Base-by-base conservation (phyloP, 2,329 filamentous ascomycete species). In the Trichoderma aggressivum region DNA sequence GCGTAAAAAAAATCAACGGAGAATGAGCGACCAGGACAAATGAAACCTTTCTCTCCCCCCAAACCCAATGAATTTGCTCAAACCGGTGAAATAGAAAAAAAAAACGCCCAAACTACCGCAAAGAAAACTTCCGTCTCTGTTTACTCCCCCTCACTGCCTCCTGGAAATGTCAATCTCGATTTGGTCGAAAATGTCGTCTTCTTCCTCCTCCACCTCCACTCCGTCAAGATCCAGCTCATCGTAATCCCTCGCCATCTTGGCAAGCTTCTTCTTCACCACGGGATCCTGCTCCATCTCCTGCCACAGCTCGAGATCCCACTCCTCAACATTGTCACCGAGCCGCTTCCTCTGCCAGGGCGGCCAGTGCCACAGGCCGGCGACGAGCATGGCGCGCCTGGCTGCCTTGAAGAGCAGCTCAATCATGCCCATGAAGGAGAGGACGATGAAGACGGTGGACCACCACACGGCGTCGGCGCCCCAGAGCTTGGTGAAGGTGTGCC, bases 381-480 rank as follows among this genome's bases (percentile, higher is more conserved):
- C 76, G 24, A 86, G 79, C 55, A 89, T 72, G 43, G 81, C 81
- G 3, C 85, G 82, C 74, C 85, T 85, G 10, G 81, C 71, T 1
- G 82, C 80, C 72, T 84, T 88, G 72, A 90, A 86, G 2, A 86
- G 84, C 7, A 93, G 80, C 75, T 97, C 93, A 55, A 94, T 84
- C 14, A 89, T 79, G 14, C 90, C 82, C 5, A 92, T 86, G 0
- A 88, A 80, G 10, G 84, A 80, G 0, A 94, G 80, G 3, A 90
- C 87, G 30, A 92, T 81, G 58, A 94, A 83, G 3, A 94, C 81
- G 0, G 89, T 89, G 2, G 87, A 82, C 92, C 93, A 97, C 92
- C 94, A 97, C 1, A 87, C 82, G 0, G 88, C 81, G 72, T 93
- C 91, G 26, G 82, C 83, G 16, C 94, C 94, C 70, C 92, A 94